phyloP scores from a whole-genome alignment of 1,284 basidiomycete species.

The Sporisorium iseilematis-ciliati region DNA sequence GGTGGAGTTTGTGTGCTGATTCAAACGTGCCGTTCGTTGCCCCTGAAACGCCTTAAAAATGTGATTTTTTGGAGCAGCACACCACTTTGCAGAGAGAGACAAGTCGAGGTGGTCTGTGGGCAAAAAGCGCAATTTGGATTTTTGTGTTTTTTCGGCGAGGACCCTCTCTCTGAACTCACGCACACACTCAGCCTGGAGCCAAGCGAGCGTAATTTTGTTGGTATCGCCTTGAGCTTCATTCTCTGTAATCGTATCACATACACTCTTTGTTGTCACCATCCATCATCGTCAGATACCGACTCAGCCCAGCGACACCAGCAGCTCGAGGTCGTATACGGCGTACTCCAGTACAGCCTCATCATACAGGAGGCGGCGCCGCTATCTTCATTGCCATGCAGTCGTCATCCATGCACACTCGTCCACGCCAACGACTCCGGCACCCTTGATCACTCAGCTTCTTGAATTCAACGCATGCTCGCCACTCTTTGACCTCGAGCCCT shows the following conservation, averaged over 20 bases:
- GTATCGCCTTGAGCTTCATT: too few species aligned
- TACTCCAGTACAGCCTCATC: slow-evolving; percentile 4
- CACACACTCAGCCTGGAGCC: too few species aligned
- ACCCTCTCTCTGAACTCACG: too few species aligned
- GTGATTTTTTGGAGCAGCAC: too few species aligned
- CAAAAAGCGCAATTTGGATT: slow-evolving; percentile 3
- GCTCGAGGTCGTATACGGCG: slow-evolving; percentile 1
- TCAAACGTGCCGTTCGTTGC: slow-evolving; percentile 17
- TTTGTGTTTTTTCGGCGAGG: slow-evolving; percentile 9
- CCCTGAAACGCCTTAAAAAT: slow-evolving; percentile 1
- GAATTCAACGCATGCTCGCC: slow-evolving; percentile 15
- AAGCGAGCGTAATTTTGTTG: not conserved
- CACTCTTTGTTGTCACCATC: not conserved
- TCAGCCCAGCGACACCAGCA: not conserved
- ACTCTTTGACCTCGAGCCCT: slow-evolving; percentile 5
- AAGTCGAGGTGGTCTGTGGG: slow-evolving; percentile 17
- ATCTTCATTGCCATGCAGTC: slow-evolving; percentile 39
- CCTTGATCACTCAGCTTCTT: slow-evolving; percentile 18
- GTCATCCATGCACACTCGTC: slow-evolving; percentile 25
- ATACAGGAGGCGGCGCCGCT: slow-evolving; percentile 11
- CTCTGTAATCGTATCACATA: not conserved
- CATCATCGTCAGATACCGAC: not conserved
- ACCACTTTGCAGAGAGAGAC: not conserved
- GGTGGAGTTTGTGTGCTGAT: slow-evolving; percentile 13
- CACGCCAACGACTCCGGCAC: slow-evolving; percentile 52